A percentile compares a stretch with the other conserved stretches of the same genome.
Conservation (phyloP, 2,329 filamentous ascomycete genomes). For the Capronia americana region DNA sequence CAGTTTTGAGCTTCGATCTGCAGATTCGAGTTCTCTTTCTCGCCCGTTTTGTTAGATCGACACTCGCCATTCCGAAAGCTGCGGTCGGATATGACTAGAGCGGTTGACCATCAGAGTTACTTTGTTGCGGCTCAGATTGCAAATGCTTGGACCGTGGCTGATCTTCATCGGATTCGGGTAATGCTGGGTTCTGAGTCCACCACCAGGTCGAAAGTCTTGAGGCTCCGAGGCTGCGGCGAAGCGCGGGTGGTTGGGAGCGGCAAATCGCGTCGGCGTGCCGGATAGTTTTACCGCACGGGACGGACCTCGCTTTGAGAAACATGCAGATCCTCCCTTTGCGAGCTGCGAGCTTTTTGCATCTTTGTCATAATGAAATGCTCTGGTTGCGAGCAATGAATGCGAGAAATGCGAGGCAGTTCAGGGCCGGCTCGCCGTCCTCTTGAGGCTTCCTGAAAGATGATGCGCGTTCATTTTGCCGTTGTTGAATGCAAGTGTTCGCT, state of each 20-base stretch:
- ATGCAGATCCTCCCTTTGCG: neutral
- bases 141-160: constrained; percentile 11
- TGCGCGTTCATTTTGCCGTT: neutral
- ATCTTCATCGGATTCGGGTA: constrained; percentile 6
- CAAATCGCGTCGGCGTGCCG: neutral
- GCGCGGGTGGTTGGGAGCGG: constrained; percentile 4
- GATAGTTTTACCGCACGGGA: constrained; percentile 11
- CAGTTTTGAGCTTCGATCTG: constrained; percentile 7
- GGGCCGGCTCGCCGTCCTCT: neutral
- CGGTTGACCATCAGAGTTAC: neutral
- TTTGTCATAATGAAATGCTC: constrained; percentile 1
- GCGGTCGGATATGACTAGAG: neutral
- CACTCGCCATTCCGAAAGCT: neutral
- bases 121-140: neutral
- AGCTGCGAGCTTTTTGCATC: neutral
- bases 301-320: constrained; percentile 15
- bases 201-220: neutral
- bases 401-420: neutral
- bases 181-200: constrained; percentile 6
- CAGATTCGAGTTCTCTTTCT: neutral
- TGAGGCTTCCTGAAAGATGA: neutral
- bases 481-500: constrained; percentile 7
- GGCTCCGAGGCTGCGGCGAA: constrained; percentile 4
- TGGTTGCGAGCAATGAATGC: neutral
- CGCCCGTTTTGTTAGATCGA: neutral